A percentile compares a stretch with the other conserved stretches of the same genome.
Conservation (phyloP, 495 filamentous ascomycete species). For the Penicillium pulvis region DNA sequence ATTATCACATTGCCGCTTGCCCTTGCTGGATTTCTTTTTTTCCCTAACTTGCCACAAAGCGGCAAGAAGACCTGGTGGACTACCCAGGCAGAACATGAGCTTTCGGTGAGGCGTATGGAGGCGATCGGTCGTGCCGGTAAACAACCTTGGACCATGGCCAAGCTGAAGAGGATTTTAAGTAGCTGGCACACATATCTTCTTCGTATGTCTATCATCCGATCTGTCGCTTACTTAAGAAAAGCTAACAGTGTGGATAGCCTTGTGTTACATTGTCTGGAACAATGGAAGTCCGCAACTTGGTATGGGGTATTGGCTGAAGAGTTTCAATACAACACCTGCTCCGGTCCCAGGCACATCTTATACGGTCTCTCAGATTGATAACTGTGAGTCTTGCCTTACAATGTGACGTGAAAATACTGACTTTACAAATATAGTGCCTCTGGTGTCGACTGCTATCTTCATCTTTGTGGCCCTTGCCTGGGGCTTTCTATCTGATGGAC, state of each 20-base stretch:
- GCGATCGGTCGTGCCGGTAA: constrained; percentile 26
- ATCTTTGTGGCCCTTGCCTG: constrained; percentile 34
- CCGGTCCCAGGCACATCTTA: constrained; percentile 28
- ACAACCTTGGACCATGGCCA: constrained; percentile 25
- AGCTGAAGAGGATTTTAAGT: constrained; percentile 24
- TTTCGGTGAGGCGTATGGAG: constrained; percentile 30
- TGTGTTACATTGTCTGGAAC: constrained; percentile 29
- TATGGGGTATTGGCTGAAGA: constrained; percentile 31
- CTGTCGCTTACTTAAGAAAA: not conserved
- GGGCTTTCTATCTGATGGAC: constrained; percentile 41
- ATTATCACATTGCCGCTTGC: constrained; percentile 45
- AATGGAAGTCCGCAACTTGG: constrained; percentile 23
- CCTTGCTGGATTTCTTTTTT: constrained; percentile 54
- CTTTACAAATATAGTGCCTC: constrained; percentile 11
- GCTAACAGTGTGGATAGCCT: constrained; percentile 11
- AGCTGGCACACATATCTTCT: constrained; percentile 35
- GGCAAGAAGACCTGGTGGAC: constrained; percentile 32
- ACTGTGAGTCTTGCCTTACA: constrained; percentile 14
- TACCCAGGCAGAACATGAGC: constrained; percentile 24
- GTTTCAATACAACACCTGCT: constrained; percentile 28
- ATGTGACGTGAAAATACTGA: not conserved
- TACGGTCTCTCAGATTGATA: constrained; percentile 25
- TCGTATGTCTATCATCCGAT: constrained; percentile 18
- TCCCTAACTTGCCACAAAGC: constrained; percentile 41
- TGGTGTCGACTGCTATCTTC: constrained; percentile 32